A percentile compares a stretch with the other conserved stretches of the same genome.
phyloP scores from a whole-genome alignment of 163 green algal genomes.

The Volvox carteri region DNA sequence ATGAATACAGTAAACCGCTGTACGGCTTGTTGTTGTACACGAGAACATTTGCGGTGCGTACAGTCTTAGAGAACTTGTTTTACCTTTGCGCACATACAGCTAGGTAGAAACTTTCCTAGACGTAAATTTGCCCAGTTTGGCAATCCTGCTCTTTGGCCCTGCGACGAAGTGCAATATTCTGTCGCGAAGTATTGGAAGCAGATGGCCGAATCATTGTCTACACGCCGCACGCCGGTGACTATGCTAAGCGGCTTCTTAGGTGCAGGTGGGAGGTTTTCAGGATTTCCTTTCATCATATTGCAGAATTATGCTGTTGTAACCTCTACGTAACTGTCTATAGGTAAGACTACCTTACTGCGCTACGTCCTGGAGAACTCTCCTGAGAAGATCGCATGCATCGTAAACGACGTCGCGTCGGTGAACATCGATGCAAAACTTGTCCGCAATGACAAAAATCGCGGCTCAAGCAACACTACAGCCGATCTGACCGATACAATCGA shows the following conservation, averaged over 20 bases:
- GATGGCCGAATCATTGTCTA: constrained; percentile 5
- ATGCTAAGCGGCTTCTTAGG: constrained; percentile 49
- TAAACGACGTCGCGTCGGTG: constrained; percentile 95
- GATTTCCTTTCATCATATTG: neutral
- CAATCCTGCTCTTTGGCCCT: too few species aligned
- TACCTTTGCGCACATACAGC: too few species aligned
- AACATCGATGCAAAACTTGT: constrained; percentile 98
- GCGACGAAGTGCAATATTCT: too few species aligned
- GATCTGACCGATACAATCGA: constrained; percentile 96
- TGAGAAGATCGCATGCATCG: constrained; percentile 93
- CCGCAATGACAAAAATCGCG: constrained; percentile 81
- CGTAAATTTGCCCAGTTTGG: too few species aligned
- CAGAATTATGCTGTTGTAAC: neutral
- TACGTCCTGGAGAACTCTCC: constrained; percentile 89
- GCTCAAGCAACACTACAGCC: constrained; percentile 72
- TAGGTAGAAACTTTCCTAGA: too few species aligned
- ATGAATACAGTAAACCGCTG: too few species aligned
- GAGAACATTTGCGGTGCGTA: too few species aligned
- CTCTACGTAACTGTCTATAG: too few species aligned
- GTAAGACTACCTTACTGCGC: constrained; percentile 94
- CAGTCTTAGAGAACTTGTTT: too few species aligned
- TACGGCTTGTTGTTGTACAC: too few species aligned
- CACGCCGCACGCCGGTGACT: constrained; percentile 29
- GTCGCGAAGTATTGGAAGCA: too few species aligned
- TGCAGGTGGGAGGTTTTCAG: constrained; percentile 34